Base-by-base conservation (phyloP, 192 early-diverging fungal genomes). In the Coemansia sp. region DNA sequence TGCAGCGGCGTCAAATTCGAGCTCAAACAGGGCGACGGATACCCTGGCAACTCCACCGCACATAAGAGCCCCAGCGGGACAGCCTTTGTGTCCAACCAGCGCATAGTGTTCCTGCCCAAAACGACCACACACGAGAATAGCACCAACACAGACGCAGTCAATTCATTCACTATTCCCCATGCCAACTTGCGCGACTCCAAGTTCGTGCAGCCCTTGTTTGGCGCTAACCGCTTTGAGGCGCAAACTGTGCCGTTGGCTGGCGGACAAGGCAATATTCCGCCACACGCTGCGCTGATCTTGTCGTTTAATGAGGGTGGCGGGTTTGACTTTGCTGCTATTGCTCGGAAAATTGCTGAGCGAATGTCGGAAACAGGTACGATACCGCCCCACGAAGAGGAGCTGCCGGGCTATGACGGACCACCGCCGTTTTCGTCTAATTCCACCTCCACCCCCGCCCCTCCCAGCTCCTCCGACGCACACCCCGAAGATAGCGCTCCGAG, bases 1-100 rank as follows among this genome's bases (percentile, higher is more conserved):
- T 74, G 73, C 77, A 75, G 64, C 71, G 77, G 77, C 23, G 77
- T 80, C n/a, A 74, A 71, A 23, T 66, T 80, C 31, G 73, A 75
- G 67, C 77, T 80, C n/a, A 71, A 68, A 24, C 66, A 50, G 55
- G 68, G 68, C 37, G 61, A 65, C 39, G 59, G 60, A 18, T 80
- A 80, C 64, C 77, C 72, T 5, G 77, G 77, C 31, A 63, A 67
- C 57, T 28, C 62, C 4, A 48, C 66, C 10, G 34, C 62, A 20
- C 46, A 59, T 21, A 43, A 62, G 42, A 58, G 69, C 28, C 21
- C 62, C 26, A 71, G 69, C 14, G 77, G 77, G 36, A 80, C 77
- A 9, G 73, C 73, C 13, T 80, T 80, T 59, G 56, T 80, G 2
- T 80, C 77, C 3, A 80, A 80, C 77, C 69, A 80, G 28, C 77